Evolutionary conservation across 192 early-diverging fungal species (phyloP).

Genomic region (Gryganskiella cystojenkinii): DNA sequence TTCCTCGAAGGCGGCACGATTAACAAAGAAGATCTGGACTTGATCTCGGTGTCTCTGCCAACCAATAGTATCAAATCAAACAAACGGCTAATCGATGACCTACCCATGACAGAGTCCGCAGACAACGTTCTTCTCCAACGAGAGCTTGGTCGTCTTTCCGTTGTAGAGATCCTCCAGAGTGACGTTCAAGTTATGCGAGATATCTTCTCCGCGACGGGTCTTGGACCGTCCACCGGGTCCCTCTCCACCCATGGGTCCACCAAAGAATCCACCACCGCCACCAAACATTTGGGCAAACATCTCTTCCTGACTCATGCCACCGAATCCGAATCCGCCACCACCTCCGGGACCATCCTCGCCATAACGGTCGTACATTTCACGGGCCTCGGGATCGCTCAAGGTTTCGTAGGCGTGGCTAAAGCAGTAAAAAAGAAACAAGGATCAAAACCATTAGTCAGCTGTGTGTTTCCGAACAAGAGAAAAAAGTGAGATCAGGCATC

Average conservation of each 20-base stretch:
- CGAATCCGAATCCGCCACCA: slow-evolving; percentile 65
- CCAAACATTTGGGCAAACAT: slow-evolving; percentile 90
- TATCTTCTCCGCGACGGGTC: slow-evolving; percentile 61
- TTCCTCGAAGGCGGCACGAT: too few relatives aligned
- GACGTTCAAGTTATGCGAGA: slow-evolving; percentile 82
- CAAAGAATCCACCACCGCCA: slow-evolving; percentile 63
- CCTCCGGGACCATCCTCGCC: slow-evolving; percentile 89
- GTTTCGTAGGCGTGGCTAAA: slow-evolving; percentile 86
- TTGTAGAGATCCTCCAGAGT: slow-evolving; percentile 95
- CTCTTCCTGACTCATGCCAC: slow-evolving; percentile 83
- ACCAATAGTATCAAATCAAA: background rate
- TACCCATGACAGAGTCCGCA: slow-evolving; percentile 74
- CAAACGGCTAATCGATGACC: too few relatives aligned
- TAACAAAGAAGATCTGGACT: too few relatives aligned
- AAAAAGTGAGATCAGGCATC: too few relatives aligned
- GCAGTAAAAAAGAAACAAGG: background rate
- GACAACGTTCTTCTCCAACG: slow-evolving; percentile 81
- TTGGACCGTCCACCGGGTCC: slow-evolving; percentile 44
- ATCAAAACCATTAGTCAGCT: too few relatives aligned
- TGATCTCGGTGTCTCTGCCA: too few relatives aligned
- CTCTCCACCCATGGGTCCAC: slow-evolving; percentile 25
- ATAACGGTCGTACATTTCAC: slow-evolving; percentile 90
- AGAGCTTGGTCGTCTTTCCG: slow-evolving; percentile 85
- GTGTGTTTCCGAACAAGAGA: too few relatives aligned
- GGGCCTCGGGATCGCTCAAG: slow-evolving; percentile 81